Conservation (phyloP, 1,284 basidiomycete species). For the Naganishia cerealis region DNA sequence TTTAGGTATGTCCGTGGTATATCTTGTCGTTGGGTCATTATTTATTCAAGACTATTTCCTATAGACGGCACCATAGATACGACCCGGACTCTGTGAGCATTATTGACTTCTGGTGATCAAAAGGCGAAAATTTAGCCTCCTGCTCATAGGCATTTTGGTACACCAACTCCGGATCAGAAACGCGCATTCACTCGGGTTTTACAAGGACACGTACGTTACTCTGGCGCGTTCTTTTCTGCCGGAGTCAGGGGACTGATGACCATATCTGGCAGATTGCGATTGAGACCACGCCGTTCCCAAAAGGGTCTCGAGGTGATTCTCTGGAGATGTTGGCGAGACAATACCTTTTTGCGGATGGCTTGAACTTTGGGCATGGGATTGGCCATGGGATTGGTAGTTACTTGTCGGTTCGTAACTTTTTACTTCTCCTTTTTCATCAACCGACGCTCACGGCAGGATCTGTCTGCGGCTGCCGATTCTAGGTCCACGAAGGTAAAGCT, state of each 20-base stretch:
- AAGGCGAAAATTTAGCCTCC: background rate
- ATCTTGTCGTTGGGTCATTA: background rate
- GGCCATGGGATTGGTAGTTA: conserved; percentile 51
- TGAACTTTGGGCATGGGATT: conserved; percentile 64
- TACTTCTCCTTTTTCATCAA: too few relatives aligned
- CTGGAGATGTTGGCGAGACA: conserved; percentile 81
- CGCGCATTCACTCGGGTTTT: conserved; percentile 91
- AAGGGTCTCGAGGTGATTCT: conserved; percentile 75
- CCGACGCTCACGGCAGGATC: background rate
- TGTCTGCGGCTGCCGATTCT: conserved; percentile 36
- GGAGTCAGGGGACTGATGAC: background rate
- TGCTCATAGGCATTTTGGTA: conserved; percentile 69
- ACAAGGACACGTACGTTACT: conserved; percentile 79
- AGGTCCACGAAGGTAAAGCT: conserved; percentile 47
- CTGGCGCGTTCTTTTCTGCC: background rate
- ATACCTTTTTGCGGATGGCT: conserved; percentile 79
- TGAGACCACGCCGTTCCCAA: conserved; percentile 81
- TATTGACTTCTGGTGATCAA: background rate
- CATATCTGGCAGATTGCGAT: conserved; percentile 72
- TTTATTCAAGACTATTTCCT: background rate
- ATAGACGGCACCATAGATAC: conserved; percentile 89
- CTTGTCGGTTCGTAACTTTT: conserved; percentile 17
- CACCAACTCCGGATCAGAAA: conserved; percentile 73
- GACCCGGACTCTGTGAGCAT: conserved; percentile 65
- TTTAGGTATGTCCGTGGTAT: conserved; percentile 39